Conservation (phyloP, 495 filamentous ascomycete genomes). For the Neurospora sp. region DNA sequence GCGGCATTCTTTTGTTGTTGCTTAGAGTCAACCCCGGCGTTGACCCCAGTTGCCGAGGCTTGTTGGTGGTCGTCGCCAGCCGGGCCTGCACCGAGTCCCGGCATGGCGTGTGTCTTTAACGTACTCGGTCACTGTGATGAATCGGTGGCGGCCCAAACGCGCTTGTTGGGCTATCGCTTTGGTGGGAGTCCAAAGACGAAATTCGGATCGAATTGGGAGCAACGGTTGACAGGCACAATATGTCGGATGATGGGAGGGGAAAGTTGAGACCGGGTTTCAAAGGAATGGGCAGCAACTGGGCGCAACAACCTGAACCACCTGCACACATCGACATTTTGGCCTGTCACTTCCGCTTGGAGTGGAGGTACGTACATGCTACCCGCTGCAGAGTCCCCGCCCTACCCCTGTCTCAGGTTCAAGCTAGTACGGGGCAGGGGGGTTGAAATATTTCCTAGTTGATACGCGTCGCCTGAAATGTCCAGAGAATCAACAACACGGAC, state of each 20-base stretch:
- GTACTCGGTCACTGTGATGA: not conserved
- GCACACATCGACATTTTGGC: not conserved
- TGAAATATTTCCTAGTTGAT: not conserved
- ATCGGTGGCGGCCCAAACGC: not conserved
- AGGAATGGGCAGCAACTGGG: not conserved
- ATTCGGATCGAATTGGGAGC: not conserved
- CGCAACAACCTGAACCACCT: not conserved
- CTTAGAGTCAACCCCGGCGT: not conserved
- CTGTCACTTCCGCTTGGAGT: not conserved
- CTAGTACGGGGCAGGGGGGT: not conserved
- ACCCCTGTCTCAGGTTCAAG: not conserved
- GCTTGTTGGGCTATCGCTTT: not conserved
- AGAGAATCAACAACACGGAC: not conserved
- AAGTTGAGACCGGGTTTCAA: not conserved
- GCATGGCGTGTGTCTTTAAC: slow-evolving; percentile 9
- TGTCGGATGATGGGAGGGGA: not conserved
- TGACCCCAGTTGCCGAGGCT: not conserved
- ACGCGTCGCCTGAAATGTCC: not conserved
- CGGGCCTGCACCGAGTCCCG: slow-evolving; percentile 15
- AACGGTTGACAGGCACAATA: not conserved
- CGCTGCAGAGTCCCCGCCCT: not conserved
- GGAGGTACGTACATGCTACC: not conserved
- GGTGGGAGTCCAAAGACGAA: not conserved
- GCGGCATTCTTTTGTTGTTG: not conserved
- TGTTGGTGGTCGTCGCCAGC: slow-evolving; percentile 13